Evolutionary conservation across 805 yeast genomes (phyloP).

Genomic region (Starmerella etchellsii): DNA sequence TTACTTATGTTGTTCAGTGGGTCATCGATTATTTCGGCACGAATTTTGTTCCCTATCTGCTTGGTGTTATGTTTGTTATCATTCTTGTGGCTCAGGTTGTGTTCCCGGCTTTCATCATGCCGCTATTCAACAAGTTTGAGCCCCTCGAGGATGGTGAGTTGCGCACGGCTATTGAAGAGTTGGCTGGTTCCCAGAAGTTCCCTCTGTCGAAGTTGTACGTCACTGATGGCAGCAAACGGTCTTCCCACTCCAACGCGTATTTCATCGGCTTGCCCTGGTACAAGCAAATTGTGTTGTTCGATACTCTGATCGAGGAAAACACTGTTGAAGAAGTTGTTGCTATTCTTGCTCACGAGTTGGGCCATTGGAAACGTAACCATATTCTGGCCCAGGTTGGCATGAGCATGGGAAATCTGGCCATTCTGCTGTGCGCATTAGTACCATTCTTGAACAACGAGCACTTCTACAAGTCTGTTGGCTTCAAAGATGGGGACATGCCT

Average conservation of each 20-base stretch:
- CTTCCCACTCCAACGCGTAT: conserved; percentile 93
- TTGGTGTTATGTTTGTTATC: conserved; percentile 55
- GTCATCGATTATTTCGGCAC: conserved; percentile 72
- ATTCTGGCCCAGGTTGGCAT: not conserved
- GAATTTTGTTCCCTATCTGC: conserved; percentile 65
- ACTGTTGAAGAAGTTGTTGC: conserved; percentile 75
- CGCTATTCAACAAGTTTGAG: conserved; percentile 79
- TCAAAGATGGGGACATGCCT: conserved; percentile 47
- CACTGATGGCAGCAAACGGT: conserved; percentile 93
- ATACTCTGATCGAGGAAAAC: conserved; percentile 74
- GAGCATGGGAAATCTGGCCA: conserved; percentile 36
- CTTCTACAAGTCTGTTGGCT: conserved; percentile 69
- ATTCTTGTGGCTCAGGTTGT: conserved; percentile 66
- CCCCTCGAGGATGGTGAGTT: conserved; percentile 86
- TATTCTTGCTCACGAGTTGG: conserved; percentile 95
- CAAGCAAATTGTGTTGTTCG: conserved; percentile 87
- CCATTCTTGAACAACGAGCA: conserved; percentile 70
- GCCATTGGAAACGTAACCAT: conserved; percentile 92
- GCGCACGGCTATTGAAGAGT: conserved; percentile 62
- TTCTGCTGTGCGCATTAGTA: conserved; percentile 53
- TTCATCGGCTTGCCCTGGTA: conserved; percentile 95
- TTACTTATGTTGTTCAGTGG: conserved; percentile 62
- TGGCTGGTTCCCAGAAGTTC: conserved; percentile 65
- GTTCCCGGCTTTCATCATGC: conserved; percentile 77
- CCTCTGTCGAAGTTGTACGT: conserved; percentile 79